Evolutionary conservation across 2,329 filamentous ascomycete species (phyloP).

Genomic region (Diplodia mutila): DNA sequence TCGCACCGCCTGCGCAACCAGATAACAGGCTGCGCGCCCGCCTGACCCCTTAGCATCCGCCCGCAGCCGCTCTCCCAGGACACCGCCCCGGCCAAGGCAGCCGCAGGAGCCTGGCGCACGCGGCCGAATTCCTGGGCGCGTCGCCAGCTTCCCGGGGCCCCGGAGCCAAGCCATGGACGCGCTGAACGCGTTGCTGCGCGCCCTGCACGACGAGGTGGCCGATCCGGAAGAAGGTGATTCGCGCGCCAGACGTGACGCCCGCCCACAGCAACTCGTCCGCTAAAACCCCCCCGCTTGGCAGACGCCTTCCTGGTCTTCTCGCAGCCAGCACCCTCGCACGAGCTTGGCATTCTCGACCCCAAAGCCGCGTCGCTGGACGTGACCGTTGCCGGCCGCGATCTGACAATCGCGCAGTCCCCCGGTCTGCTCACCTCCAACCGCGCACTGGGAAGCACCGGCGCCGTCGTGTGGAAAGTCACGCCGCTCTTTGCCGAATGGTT

Average conservation of each 20-base stretch:
- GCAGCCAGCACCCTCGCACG: slow-evolving; percentile 70
- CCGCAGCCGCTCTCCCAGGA: not conserved
- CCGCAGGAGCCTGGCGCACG: not conserved
- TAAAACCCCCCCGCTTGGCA: slow-evolving; percentile 43
- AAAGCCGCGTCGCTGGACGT: slow-evolving; percentile 43
- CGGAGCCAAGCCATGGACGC: slow-evolving; percentile 16
- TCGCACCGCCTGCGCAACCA: not conserved
- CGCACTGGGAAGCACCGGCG: slow-evolving; percentile 73
- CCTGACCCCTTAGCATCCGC: slow-evolving; percentile 11
- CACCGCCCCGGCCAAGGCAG: slow-evolving; percentile 19
- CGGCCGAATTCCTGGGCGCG: not conserved
- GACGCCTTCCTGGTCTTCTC: slow-evolving; percentile 90
- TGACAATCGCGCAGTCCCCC: slow-evolving; percentile 81
- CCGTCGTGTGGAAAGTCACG: slow-evolving; percentile 92
- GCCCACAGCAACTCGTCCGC: slow-evolving; percentile 2
- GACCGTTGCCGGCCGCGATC: slow-evolving; percentile 69
- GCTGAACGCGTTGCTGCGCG: slow-evolving; percentile 39
- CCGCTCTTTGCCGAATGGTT: slow-evolving; percentile 84
- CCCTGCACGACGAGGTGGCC: slow-evolving; percentile 55
- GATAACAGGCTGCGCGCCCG: slow-evolving; percentile 1
- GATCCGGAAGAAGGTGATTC: slow-evolving; percentile 64
- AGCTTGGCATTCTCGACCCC: slow-evolving; percentile 40
- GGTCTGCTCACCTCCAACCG: slow-evolving; percentile 77
- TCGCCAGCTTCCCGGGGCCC: not conserved
- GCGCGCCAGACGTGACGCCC: not conserved